Conservation (phyloP, 805 yeast species). For the Osmozyma mogii region DNA sequence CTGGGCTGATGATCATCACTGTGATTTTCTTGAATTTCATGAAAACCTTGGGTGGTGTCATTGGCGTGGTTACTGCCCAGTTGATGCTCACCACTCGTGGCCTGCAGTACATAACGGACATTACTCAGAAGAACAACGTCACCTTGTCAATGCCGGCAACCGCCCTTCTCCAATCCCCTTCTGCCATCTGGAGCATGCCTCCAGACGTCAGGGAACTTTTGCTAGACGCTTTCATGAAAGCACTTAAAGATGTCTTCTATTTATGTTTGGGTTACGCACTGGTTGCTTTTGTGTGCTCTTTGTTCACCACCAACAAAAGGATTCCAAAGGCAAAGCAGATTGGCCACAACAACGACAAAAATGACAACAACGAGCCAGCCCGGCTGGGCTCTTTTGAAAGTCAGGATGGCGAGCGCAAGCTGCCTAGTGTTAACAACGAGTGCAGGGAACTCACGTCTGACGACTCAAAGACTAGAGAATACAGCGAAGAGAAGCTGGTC, state of each 20-base stretch:
- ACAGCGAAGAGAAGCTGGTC: no score
- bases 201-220: constrained; percentile 14
- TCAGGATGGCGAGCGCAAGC: no score
- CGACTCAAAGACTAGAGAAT: no score
- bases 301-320: constrained; percentile 34
- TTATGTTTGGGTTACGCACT: constrained; percentile 30
- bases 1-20: constrained; percentile 28
- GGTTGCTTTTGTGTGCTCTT: constrained; percentile 20
- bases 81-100: constrained; percentile 16
- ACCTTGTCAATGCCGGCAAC: no score
- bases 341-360: constrained; percentile 2
- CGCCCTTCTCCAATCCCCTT: constrained; percentile 20
- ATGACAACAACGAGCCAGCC: no score
- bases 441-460: no score
- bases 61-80: constrained; percentile 26
- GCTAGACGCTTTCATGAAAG: constrained; percentile 26
- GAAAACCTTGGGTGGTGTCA: constrained; percentile 25
- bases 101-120: constrained; percentile 6
- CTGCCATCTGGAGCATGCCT: constrained; percentile 19
- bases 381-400: no score
- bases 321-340: constrained; percentile 25
- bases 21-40: constrained; percentile 28
- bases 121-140: no score
- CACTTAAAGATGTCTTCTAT: constrained; percentile 34
- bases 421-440: no score